Base-by-base conservation (phyloP, 2,329 filamentous ascomycete species). In the Aquanectria penicillioides region DNA sequence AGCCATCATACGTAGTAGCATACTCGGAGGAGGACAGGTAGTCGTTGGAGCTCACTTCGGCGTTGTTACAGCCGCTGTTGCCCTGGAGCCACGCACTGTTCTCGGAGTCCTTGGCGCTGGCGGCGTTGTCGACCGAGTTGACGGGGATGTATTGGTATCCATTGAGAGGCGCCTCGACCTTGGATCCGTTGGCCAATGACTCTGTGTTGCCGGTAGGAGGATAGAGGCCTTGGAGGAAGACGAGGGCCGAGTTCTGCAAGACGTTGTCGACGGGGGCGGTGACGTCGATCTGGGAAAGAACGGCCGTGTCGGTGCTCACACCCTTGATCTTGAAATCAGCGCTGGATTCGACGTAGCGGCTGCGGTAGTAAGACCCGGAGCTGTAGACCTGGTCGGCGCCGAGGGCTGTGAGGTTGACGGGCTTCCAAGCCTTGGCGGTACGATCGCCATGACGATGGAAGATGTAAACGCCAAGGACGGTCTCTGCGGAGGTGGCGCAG, bases 361-460 rank as follows among this genome's bases (percentile, higher is more conserved):
- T 78, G 67, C 92, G 89, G 78, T 90, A 97, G 83, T 89, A 94
- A 55, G 80, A 75, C 61, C 92, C 94, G 0, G 90, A 89, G 41
- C 82, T 80, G 76, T 87, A 89, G 66, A 93, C 87, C 78, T 97
- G 83, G 43, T 84, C 78, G 72, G 94, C 93, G 26, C 94, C 94
- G 48, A 97, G 83, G 59, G 89, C 83, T 11, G 94, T 97, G 73
- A 97, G 78, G 65, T 84, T 83, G 23, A 91, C 87, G 11, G 90
- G 90, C 40, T 87, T 81, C 62, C 86, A 87, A 15, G 86, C 81
- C 79, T 97, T 97, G 63, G 92, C 79, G 1, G 93, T 94, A 54
- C 94, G 88, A 76, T 97, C 94, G 57, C 94, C 94, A 78, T 97
- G 94, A 40, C 94, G 90, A 68, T 92, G 88, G 81, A 96, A 97